Base-by-base conservation (phyloP, 2,329 filamentous ascomycete genomes). In the Lachnellula hyalina region DNA sequence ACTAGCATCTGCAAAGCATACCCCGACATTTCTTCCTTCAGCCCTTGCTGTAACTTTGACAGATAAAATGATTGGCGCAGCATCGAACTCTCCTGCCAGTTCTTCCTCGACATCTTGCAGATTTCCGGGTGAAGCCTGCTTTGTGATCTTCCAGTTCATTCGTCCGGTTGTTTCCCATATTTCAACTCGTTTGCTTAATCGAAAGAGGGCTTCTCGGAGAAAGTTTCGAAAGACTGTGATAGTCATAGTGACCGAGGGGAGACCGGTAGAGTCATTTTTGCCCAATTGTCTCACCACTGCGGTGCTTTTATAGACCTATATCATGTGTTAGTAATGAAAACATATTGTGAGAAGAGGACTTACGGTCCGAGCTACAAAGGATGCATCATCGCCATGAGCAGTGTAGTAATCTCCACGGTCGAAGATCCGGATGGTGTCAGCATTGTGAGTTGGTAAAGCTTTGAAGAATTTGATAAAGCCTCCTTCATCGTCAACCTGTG, bases 391-490 rank as follows among this genome's bases (percentile, higher is more conserved):
- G 47, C 89, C 90, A 67, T 96, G 90, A n/a, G 92, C 89, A 5
- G 93, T 96, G 71, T 96, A 96, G 81, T 86, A 99, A 69, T 99
- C 94, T 36, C 89, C 88, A 61, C 94, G 85, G 67, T 97, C 92
- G 69, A 97, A 97, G 57, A 99, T 87, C 52, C 94, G 86, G 52
- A 99, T 80, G 0, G 90, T 92, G 52, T 89, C 87, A 40, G 84
- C 80, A 63, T 84, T 83, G 51, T 84, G 83, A 14, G 77, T 67
- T 5, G 90, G 84, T 2, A 99, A 80, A n/a, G 85, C 87, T 65
- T 93, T 93, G 78, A 95, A 99, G 75, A 91, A 96, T 64, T 87
- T 90, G 75, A 97, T 96, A 78, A 99, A 99, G 63, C 93, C 91
- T 68, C 87, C 85, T 77, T 99, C 94, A 70, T 99, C 94, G 68